Base-by-base conservation (phyloP, 305 asterid genomes). In the Ilex paraguariensis region DNA sequence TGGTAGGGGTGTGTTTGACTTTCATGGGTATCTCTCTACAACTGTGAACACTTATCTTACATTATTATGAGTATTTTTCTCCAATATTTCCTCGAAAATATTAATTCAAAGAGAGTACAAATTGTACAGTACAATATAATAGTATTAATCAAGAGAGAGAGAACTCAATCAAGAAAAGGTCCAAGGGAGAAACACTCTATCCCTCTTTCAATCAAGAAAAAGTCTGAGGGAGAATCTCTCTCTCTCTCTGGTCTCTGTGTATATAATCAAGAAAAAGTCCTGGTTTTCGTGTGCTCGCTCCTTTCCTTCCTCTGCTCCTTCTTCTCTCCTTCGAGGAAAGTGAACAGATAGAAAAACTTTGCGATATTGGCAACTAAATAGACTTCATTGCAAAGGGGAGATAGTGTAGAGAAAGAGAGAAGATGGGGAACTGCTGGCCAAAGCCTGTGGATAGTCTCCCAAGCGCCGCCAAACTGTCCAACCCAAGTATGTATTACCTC, bases 341-440 rank as follows among this genome's bases (percentile, higher is more conserved):
- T 64, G 31, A 28, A 17, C 61, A 49, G 4, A 21, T 0, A 39
- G 54, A 44, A 10, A 52, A 54, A 44, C 31, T 48, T 59, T 49
- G 46, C 28, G 31, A 30, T 17, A 59, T 51, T 54, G 42, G 10
- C 12, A 46, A 3, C 4, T 2, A 48, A 62, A 33, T 42, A 28
- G 28, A 6, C 28, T 21, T 21, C 28, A 21, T 21, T 21, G 28
- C 53, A 60, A n/a, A 5, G 36, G 44, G 10, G 53, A 60, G 71
- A 59, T 52, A 70, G 66, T 2, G 1, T 0, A 32, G 50, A 54
- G 69, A 63, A 57, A 15, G 31, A 50, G 31, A 3, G 21, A 54
- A 6, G n/a, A 66, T 90, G 97, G 97, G 97, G 13, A 85, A 74
- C 70, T 90, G 97, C 78, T 90, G 87, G 81, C 90, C 87, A 0